A percentile compares a stretch with the other conserved stretches of the same genome.
Conservation (phyloP, 441 rosid genomes). For the Lepidium campestre region DNA sequence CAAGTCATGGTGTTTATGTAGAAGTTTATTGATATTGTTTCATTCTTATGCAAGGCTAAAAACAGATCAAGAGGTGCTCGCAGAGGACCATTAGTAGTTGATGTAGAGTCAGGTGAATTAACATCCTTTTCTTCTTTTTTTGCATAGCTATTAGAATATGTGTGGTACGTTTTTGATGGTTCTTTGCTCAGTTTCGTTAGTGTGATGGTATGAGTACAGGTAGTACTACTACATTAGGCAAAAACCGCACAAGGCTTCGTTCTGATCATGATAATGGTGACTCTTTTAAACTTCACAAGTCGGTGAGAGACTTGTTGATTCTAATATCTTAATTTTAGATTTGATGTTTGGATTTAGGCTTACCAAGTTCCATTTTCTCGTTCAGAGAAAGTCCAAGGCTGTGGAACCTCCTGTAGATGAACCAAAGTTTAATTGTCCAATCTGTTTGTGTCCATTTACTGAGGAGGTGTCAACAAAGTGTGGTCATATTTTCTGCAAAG, state of each 20-base stretch:
- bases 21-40: constrained; percentile 5
- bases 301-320: constrained; percentile 30
- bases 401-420: constrained; percentile 45
- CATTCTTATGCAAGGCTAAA: constrained; percentile 47
- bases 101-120: constrained; percentile 59
- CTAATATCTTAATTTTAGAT: background rate
- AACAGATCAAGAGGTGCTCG: constrained; percentile 46
- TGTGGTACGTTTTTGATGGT: background rate
- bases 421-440: constrained; percentile 77
- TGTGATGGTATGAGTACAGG: constrained; percentile 39
- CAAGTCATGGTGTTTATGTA: background rate
- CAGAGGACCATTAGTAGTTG: constrained; percentile 35
- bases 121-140: background rate
- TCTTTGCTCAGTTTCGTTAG: background rate
- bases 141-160: background rate
- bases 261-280: constrained; percentile 30
- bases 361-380: background rate
- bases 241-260: constrained; percentile 41
- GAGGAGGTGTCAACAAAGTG: constrained; percentile 87
- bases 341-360: constrained; percentile 1
- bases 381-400: constrained; percentile 43
- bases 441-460: constrained; percentile 69
- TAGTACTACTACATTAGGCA: constrained; percentile 28
- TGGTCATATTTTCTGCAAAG: constrained; percentile 90
- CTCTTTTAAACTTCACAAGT: constrained; percentile 45